phyloP scores from a whole-genome alignment of 139 green algal genomes.

The Chlorella sp. region DNA sequence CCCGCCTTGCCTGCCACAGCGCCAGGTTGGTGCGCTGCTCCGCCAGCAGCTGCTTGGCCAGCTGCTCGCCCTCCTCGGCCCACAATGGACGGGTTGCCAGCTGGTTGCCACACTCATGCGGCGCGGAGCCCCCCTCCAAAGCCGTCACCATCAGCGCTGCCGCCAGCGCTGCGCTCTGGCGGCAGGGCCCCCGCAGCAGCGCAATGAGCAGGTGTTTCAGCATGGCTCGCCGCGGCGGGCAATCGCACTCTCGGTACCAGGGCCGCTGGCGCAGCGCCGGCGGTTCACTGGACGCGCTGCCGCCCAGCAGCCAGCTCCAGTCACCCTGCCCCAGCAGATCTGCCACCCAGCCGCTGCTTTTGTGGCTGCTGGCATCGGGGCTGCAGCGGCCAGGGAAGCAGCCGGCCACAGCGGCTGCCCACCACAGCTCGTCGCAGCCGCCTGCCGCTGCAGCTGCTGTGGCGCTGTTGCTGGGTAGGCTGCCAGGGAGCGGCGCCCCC shows the following conservation, averaged over 20 bases:
- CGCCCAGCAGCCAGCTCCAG: not conserved
- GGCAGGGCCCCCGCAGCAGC: conserved; percentile 31
- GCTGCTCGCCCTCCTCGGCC: conserved; percentile 5
- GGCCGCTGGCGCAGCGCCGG: not conserved
- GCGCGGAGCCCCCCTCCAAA: no score
- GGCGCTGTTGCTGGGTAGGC: conserved; percentile 44
- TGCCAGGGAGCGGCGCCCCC: conserved; percentile 51
- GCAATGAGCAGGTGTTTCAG: conserved; percentile 32
- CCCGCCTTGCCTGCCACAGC: conserved; percentile 41
- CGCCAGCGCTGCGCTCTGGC: not conserved
- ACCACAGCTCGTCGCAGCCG: conserved; percentile 30
- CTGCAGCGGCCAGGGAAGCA: not conserved
- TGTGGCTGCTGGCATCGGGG: not conserved
- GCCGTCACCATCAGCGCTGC: conserved; percentile 22
- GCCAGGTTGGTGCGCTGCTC: conserved; percentile 46
- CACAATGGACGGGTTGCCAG: not conserved
- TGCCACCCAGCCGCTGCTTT: conserved; percentile 1
- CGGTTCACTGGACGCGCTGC: not conserved
- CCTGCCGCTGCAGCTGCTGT: not conserved
- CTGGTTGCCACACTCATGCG: no score
- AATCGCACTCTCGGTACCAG: conserved; percentile 27
- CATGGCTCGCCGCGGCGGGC: conserved; percentile 26
- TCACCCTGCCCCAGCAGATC: not conserved
- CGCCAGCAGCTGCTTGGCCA: conserved; percentile 58
- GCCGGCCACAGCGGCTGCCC: conserved; percentile 39